These are phyloP conservation scores for Saccharomycopsis sp. DNA, from an alignment of 805 yeast species.

Conservation along the genomic window DNA sequence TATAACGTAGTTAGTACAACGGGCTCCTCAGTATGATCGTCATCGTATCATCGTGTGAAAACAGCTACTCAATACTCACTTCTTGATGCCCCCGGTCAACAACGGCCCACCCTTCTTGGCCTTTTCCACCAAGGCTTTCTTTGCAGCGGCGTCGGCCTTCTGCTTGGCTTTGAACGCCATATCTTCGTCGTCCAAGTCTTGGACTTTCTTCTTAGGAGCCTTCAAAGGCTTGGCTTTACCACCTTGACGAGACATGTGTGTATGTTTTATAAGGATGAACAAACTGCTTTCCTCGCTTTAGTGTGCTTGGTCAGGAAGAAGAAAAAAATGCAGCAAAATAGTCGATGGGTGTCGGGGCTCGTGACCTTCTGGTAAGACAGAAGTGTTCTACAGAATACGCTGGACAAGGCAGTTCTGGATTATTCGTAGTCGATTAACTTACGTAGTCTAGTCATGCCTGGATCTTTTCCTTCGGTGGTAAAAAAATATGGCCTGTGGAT, in stretches of 20 bases:
- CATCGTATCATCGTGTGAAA: background rate
- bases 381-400: too few species aligned
- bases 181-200: constrained; percentile 77
- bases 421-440: too few species aligned
- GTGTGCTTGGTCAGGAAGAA: too few species aligned
- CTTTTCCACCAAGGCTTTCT: constrained; percentile 80
- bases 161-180: constrained; percentile 86
- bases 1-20: background rate
- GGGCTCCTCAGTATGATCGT: background rate
- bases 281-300: too few species aligned
- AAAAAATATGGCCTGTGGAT: too few species aligned
- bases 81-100: constrained; percentile 92
- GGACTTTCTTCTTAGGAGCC: constrained; percentile 76
- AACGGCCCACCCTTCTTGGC: constrained; percentile 88
- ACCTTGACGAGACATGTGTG: constrained; percentile 19
- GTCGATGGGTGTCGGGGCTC: too few species aligned
- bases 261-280: too few species aligned
- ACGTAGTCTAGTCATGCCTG: too few species aligned
- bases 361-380: too few species aligned
- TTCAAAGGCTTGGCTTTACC: constrained; percentile 40
- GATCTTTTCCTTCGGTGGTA: too few species aligned
- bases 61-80: constrained; percentile 33
- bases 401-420: too few species aligned
- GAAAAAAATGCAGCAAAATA: too few species aligned
- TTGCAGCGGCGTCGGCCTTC: constrained; percentile 89